phyloP scores from a whole-genome alignment of 2,329 filamentous ascomycete species.

The Ascochyta lentis region DNA sequence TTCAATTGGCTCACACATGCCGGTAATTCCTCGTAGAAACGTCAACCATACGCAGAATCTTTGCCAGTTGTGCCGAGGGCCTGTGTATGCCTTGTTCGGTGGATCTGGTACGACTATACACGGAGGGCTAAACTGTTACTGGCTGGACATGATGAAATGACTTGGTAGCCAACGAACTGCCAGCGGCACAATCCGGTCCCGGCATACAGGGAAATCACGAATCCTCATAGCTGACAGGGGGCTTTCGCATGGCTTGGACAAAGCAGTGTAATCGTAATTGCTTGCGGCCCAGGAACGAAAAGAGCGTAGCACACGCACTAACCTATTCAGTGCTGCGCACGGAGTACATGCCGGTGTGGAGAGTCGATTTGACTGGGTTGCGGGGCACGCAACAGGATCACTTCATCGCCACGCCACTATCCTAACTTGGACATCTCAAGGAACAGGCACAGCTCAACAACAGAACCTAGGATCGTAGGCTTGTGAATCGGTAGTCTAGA shows the following conservation, averaged over 20 bases:
- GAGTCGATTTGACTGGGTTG: conserved; percentile 15
- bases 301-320: conserved; percentile 28
- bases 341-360: conserved; percentile 25
- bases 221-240: conserved; percentile 27
- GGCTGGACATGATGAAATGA: conserved; percentile 44
- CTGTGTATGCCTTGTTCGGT: conserved; percentile 32
- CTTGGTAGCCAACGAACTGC: conserved; percentile 19
- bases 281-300: conserved; percentile 23
- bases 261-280: conserved; percentile 28
- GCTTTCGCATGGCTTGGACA: conserved; percentile 32
- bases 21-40: conserved; percentile 25
- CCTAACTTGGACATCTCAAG: conserved; percentile 1
- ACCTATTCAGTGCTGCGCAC: conserved; percentile 21
- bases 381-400: conserved; percentile 27
- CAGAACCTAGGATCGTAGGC: not conserved
- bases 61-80: conserved; percentile 27
- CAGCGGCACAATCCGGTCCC: conserved; percentile 28
- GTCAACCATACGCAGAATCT: conserved; percentile 37
- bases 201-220: conserved; percentile 25
- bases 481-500: not conserved
- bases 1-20: conserved; percentile 33
- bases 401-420: conserved; percentile 23
- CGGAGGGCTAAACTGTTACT: conserved; percentile 34
- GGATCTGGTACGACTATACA: conserved; percentile 28
- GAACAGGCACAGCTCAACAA: conserved; percentile 12